Evolutionary conservation across 2,329 filamentous ascomycete species (phyloP), one percentile per base, ranked within the genome.

Genomic region (Nemania abortiva): DNA sequence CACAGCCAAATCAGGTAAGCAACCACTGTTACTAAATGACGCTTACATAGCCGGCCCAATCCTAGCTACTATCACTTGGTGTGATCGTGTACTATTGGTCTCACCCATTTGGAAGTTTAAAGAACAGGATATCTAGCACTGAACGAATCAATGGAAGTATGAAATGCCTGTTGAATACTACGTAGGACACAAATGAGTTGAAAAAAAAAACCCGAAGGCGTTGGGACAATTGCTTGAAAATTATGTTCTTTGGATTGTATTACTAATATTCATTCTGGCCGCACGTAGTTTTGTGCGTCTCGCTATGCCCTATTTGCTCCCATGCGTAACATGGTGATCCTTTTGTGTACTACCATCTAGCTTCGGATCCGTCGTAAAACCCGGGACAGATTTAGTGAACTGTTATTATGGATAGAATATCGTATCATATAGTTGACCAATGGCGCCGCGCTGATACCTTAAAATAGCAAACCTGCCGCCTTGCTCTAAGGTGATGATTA

Each of bases 361-460:
- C 20, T 54, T 65, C 27, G 11, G 24, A 58, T 54, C 9, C 24
- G 34, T 31, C 24, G 24, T 49, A 37, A 39, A 13, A 20, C 22
- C 20, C 29, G 2, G 20, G 27, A 20, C 47, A 27, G 20, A 27
- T n/a, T n/a, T n/a, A n/a, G 24, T 37, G 4, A 37, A 13, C 52
- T 45, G 22, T 22, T 57, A 63, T 63, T 70, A 70, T 64, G 27
- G 53, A 68, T 37, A 58, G 29, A 57, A 59, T 68, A 56, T 57
- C 52, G 37, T 70, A 68, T 63, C 65, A 34, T 63, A 63, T 62
- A 29, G 58, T 65, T 61, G 63, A 69, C 66, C 69, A 61, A 66
- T 64, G 57, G 67, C 69, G 69, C 69, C 69, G 64, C 69, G 69
- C 69, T 70, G 63, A 65, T 71, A 69, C 47, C 60, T 68, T 31